Conservation (phyloP, 768 basidiomycete species). For the Kwoniella heveanensis region DNA sequence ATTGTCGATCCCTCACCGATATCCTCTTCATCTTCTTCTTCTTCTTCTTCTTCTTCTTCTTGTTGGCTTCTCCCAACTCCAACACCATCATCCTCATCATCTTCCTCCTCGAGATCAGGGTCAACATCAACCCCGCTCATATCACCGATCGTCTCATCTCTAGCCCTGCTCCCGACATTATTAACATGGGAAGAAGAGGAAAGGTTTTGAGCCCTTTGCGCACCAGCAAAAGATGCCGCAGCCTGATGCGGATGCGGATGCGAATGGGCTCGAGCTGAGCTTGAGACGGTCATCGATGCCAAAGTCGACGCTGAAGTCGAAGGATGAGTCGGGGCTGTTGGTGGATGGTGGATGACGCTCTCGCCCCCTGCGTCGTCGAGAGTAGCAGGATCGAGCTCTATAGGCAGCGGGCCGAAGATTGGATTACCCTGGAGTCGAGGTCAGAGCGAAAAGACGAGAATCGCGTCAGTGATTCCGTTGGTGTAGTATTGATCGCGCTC, state of each 20-base stretch:
- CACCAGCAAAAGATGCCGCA: no score
- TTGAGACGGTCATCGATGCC: no score
- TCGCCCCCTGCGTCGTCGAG: slow-evolving; percentile 30
- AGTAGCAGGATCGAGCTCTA: slow-evolving; percentile 24
- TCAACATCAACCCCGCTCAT: background rate
- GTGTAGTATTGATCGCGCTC: no score
- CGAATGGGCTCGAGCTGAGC: background rate
- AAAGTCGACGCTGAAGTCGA: no score
- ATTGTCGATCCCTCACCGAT: slow-evolving; percentile 31
- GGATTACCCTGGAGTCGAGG: slow-evolving; percentile 31
- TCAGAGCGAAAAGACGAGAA: no score
- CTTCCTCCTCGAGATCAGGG: background rate
- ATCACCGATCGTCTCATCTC: slow-evolving; percentile 2
- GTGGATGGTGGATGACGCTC: slow-evolving; percentile 23
- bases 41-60: no score
- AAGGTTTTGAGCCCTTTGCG: no score
- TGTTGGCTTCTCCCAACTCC: background rate
- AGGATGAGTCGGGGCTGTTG: background rate
- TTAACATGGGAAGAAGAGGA: background rate
- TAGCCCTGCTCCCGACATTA: background rate
- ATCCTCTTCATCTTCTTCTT: slow-evolving; percentile 16
- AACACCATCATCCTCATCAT: background rate
- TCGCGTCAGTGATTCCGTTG: no score
- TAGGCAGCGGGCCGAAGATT: slow-evolving; percentile 35
- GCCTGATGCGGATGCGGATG: background rate